Evolutionary conservation across 1,139 yeast species (phyloP), one percentile per base, ranked within the genome.

Genomic region (Taphrina wiesneri): DNA sequence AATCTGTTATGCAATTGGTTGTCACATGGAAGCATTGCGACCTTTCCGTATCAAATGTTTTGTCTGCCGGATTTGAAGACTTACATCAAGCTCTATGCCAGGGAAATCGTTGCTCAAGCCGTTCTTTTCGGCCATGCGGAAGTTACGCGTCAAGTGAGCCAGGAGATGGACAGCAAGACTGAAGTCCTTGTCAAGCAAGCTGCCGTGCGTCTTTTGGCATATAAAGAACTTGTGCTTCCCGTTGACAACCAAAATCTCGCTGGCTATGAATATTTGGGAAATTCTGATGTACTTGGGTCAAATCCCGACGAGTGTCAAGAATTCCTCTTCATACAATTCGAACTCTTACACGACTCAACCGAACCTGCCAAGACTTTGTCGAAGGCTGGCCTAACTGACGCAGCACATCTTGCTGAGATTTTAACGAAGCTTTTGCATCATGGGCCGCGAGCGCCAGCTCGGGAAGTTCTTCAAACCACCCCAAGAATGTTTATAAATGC

Each of bases 21-120:
- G 11, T 5, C 32, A 0, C 9, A 15, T 15, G 30, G 19, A 13
- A 17, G 17, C 6, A n/a, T 60, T 4, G 19, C 6, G 6, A 13
- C 51, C 7, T 60, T 60, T 51, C 64, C 64, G 4, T 60, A 15
- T 21, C 32, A 15, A 2, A 25, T 60, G 5, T 60, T 60, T 30
- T 51, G 57, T 15, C 19, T 49, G 34, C n/a, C 7, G 3, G 15
- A 17, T 13, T 4, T 60, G 7, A 26, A 19, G 26, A n/a, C 25
- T 7, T 60, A 25, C 30, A 5, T 39, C 15, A 6, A 39, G 39
- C 36, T 26, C 19, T 51, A 32, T 28, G 52, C 23, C 11, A 32
- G 15, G n/a, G 64, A 60, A 34, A 17, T 60, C 25, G 43, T 41
- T 2, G 49, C 57, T 17, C 57, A 49, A 32, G 28, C 51, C 15